A percentile compares a stretch with the other conserved stretches of the same genome.
Conservation (phyloP, 225 moss, liverwort and hornwort species). For the Sphagnum tenellum region DNA sequence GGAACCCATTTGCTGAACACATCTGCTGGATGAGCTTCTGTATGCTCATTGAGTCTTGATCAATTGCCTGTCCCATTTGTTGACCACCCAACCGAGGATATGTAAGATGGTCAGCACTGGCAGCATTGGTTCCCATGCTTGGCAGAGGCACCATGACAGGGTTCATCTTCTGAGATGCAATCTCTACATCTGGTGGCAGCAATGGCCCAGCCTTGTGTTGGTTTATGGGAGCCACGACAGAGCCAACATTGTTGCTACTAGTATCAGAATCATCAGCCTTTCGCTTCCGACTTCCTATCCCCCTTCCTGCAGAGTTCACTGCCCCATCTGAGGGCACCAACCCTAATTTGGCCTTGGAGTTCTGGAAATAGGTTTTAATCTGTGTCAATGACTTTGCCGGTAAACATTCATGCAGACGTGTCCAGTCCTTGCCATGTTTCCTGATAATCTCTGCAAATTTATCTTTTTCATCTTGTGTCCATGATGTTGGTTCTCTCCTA, state of each 20-base stretch:
- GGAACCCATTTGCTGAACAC: conserved; percentile 61
- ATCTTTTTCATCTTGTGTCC: conserved; percentile 99
- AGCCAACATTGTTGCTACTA: conserved; percentile 79
- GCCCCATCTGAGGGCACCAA: conserved; percentile 54
- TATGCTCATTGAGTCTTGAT: conserved; percentile 61
- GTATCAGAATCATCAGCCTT: conserved; percentile 96
- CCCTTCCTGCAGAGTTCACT: conserved; percentile 47
- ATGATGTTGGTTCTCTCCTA: conserved; percentile 91
- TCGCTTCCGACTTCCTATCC: conserved; percentile 70
- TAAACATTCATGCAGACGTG: conserved; percentile 66
- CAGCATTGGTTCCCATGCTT: conserved; percentile 36
- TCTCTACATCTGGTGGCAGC: conserved; percentile 50
- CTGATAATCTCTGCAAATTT: conserved; percentile 93
- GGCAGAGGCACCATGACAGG: conserved; percentile 41
- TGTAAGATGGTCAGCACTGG: conserved; percentile 48
- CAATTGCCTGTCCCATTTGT: conserved; percentile 28
- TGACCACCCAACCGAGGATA: conserved; percentile 45
- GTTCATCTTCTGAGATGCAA: conserved; percentile 54
- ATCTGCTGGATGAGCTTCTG: conserved; percentile 86
- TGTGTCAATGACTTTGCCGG: conserved; percentile 95
- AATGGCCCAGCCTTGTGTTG: conserved; percentile 44
- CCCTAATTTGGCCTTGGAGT: conserved; percentile 94
- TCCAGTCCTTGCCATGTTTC: conserved; percentile 87
- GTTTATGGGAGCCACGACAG: conserved; percentile 19
- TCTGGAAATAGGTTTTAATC: conserved; percentile 98